phyloP scores from a whole-genome alignment of 2,329 filamentous ascomycete species.

The Leptosphaerulina australis region DNA sequence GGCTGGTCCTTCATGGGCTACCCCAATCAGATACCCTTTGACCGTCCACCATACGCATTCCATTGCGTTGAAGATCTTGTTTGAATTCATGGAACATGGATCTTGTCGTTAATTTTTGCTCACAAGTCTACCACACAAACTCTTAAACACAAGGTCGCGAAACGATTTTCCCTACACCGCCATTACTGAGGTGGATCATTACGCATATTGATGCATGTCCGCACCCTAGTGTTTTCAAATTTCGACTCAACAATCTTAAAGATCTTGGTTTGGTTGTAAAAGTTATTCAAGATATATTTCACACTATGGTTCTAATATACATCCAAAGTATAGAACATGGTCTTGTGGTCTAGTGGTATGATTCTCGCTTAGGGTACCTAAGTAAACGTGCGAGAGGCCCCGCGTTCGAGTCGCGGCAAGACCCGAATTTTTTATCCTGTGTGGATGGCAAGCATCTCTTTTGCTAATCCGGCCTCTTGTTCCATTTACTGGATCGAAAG shows the following conservation, averaged over 20 bases:
- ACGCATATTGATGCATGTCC: constrained; percentile 6
- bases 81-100: no score
- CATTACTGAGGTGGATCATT: background rate
- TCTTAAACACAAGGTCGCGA: no score
- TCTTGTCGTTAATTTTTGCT: no score
- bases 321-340: constrained; percentile 1
- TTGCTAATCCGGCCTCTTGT: no score
- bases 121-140: no score
- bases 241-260: background rate
- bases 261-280: no score
- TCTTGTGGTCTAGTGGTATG: constrained; percentile 63
- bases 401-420: constrained; percentile 25
- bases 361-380: constrained; percentile 66
- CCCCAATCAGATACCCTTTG: constrained; percentile 8
- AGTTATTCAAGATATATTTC: background rate
- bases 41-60: background rate
- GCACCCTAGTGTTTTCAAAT: background rate
- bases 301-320: background rate
- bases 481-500: no score
- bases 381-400: constrained; percentile 21
- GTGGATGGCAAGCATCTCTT: no score
- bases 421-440: constrained; percentile 15
- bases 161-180: background rate
- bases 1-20: constrained; percentile 3
- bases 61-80: background rate